These are phyloP conservation scores for Cornus florida DNA, from an alignment of 148 eudicot genomes.

Conservation along the genomic window DNA sequence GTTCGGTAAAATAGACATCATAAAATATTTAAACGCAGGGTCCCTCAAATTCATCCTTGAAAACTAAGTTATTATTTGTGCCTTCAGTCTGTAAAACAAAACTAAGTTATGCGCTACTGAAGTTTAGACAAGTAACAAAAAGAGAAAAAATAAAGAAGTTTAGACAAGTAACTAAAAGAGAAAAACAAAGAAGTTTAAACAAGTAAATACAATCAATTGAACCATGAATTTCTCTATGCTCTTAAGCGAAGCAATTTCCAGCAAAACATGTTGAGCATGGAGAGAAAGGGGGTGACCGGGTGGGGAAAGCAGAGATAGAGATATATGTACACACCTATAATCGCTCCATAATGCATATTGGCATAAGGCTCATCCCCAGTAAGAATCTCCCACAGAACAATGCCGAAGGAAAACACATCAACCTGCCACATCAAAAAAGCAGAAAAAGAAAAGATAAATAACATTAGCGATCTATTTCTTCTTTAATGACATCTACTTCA, in stretches of 20 bases:
- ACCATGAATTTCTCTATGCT: neutral
- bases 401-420: constrained; percentile 55
- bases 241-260: neutral
- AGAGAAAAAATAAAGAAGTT: no score
- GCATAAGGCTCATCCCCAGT: constrained; percentile 58
- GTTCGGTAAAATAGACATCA: neutral
- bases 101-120: no score
- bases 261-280: neutral
- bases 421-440: constrained; percentile 27
- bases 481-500: neutral
- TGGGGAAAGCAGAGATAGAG: neutral
- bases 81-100: no score
- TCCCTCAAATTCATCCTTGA: no score
- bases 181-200: neutral
- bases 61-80: no score
- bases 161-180: no score
- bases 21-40: no score
- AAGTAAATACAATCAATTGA: neutral
- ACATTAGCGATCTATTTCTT: neutral
- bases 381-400: constrained; percentile 52
- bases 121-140: no score
- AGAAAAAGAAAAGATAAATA: neutral
- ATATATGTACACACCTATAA: constrained; percentile 28
- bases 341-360: constrained; percentile 49
- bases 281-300: neutral